Percentiles rank a stretch among this genome's conserved stretches.
Evolutionary conservation across 2,329 filamentous ascomycete genomes (phyloP).

Genomic region (Aspergillus sp.): DNA sequence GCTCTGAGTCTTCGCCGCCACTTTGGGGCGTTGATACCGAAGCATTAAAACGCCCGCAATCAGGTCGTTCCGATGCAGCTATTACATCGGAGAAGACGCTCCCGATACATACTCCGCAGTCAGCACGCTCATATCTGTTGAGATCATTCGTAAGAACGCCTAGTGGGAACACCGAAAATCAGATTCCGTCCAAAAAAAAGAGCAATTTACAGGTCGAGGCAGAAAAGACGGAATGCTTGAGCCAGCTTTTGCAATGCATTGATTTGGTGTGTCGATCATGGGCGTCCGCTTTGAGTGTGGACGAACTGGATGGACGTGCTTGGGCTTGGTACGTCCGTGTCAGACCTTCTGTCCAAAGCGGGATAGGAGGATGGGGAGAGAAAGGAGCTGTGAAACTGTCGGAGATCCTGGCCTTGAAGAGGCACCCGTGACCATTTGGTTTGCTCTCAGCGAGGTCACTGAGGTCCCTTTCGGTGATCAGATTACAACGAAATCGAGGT

Average conservation of each 20-base stretch:
- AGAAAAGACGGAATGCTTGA: conserved; percentile 69
- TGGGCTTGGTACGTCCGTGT: conserved; percentile 81
- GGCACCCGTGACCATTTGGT: conserved; percentile 9
- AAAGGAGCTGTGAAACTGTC: conserved; percentile 69
- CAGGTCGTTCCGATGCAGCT: conserved; percentile 16
- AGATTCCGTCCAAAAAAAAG: conserved; percentile 43
- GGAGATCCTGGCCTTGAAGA: conserved; percentile 56
- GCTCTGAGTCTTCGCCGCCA: conserved; percentile 37
- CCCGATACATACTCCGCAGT: conserved; percentile 72
- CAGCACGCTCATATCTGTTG: conserved; percentile 59
- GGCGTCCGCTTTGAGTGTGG: conserved; percentile 59
- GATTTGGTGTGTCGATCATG: conserved; percentile 73
- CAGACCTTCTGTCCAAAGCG: conserved; percentile 72
- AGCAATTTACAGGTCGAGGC: conserved; percentile 52
- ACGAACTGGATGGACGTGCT: conserved; percentile 72
- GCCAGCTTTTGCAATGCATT: conserved; percentile 67
- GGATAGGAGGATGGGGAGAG: conserved; percentile 77
- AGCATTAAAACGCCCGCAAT: conserved; percentile 50
- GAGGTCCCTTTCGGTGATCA: background rate
- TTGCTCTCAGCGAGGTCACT: background rate
- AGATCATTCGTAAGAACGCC: conserved; percentile 42
- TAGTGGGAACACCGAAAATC: conserved; percentile 8
- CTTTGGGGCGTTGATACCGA: conserved; percentile 62
- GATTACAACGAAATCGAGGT: background rate
- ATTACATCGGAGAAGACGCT: conserved; percentile 48